A percentile compares a stretch with the other conserved stretches of the same genome.
phyloP scores from a whole-genome alignment of 768 basidiomycete genomes.

The Stropharia rugosoannulata region DNA sequence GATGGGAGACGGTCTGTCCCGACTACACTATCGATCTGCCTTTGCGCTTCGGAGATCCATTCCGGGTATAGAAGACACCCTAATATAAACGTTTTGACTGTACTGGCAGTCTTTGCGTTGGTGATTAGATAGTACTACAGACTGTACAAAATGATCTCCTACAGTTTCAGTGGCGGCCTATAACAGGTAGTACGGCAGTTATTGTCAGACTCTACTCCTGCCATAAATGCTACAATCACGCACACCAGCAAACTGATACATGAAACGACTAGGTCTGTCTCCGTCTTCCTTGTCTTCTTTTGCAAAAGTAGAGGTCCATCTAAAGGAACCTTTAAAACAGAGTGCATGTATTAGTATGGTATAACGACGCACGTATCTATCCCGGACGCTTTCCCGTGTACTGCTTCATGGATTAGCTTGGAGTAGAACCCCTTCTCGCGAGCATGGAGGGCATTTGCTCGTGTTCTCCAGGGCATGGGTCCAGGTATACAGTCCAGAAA shows the following conservation, averaged over 20 bases:
- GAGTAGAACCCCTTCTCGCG: neutral
- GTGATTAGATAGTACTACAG: too few relatives aligned
- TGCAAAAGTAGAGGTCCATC: neutral
- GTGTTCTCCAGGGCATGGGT: neutral
- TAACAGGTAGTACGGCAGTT: too few relatives aligned
- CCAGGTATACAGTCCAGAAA: neutral
- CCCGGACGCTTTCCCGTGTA: neutral
- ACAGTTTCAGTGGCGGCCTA: neutral
- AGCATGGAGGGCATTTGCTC: neutral
- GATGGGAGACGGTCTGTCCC: neutral
- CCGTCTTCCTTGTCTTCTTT: neutral
- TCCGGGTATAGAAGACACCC: neutral
- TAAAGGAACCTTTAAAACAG: neutral
- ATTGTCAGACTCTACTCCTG: too few relatives aligned
- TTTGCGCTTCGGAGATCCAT: neutral
- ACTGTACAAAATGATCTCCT: neutral
- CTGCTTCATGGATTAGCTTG: neutral
- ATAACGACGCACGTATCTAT: neutral
- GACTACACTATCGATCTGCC: neutral
- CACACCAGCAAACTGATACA: neutral
- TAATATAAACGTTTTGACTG: neutral
- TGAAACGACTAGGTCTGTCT: neutral
- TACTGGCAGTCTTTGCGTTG: neutral
- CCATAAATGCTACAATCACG: neutral
- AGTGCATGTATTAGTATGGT: neutral